Base-by-base conservation (phyloP, 2,329 filamentous ascomycete species). In the Plenodomus lindquistii region DNA sequence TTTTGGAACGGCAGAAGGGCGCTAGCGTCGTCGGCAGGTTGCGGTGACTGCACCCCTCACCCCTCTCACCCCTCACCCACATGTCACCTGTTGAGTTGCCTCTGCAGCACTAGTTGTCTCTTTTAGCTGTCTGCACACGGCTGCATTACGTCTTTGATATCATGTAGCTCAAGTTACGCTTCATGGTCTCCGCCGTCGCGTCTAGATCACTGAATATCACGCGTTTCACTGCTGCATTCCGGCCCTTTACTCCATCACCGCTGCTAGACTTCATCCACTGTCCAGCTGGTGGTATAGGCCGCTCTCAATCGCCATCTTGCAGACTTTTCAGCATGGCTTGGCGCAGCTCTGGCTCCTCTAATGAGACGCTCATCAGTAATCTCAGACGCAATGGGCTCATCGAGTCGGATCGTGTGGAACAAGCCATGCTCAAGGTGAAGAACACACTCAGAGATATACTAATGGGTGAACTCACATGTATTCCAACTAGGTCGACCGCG, bases 321-420 rank as follows among this genome's bases (percentile, higher is more conserved):
- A n/a, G 52, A 55, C 19, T 41, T 11, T 46, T 58, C 58, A 80
- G 54, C 50, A 97, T 99, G 94, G 92, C 93, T 50, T 99, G 94
- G 94, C 84, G 85, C 59, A 91, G 88, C 72, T 88, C 87, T 6
- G 93, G 91, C 51, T 75, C 75, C 4, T 84, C 85, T 21, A 97
- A 97, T 71, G 73, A 75, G 35, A 85, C 85, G 47, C 80, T 99
- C 40, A 79, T 97, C 53, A 81, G 86, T 59, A 96, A 96, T 69
- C 80, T 99, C 48, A 85, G 78, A 69, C 79, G 75, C 35, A 84
- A 88, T 61, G 81, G 81, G 2, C 78, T 97, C 44, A 91, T 97
- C 58, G 86, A 80, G n/a, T 82, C 85, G 53, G 74, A 82, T 3
- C 76, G 81, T 19, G 89, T 96, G 27, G 88, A 86, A 63, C 79